Evolutionary conservation across 768 basidiomycete species (phyloP), one percentile per base, ranked within the genome.

Genomic region (Lactifluus rugatus): DNA sequence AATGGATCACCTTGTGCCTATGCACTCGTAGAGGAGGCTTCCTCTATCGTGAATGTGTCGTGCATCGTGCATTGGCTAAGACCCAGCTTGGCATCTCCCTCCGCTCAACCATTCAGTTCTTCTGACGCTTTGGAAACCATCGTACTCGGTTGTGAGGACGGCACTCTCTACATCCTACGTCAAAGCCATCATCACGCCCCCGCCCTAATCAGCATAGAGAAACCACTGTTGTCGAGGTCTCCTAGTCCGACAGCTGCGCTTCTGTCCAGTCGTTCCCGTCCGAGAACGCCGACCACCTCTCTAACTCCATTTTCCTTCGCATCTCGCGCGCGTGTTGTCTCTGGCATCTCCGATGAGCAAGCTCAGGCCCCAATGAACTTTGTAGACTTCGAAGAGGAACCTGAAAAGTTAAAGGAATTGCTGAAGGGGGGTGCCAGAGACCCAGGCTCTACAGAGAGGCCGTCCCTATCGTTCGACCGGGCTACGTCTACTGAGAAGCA

Each of bases 301-400:
- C 54, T 74, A 56, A 61, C 76, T 9, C 79, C 81, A 4, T 83
- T 85, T 66, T 73, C 73, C 37, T 70, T 83, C 11, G 70, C 78
- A n/a, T 71, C 77, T 26, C 79, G 82, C 51, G 78, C 85, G 17
- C 76, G 80, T 5, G 78, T 85, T 5, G 85, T 88, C 1, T 85
- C 88, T n/a, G 84, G 82, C 11, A 71, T 92, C 5, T 87, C 81
- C 8, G 73, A 74, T 9, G 85, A 88, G 59, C 79, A 79, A 58
- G 87, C 80, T 0, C 85, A 90, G 67, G 89, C 89, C 0, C 82
- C 87, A 0, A 88, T 80, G 71, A 88, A 82, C 63, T 84, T 80
- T 65, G 84, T 90, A 1, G 90, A 92, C 66, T 89, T 83, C 56
- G 89, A 91, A 2, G 86, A 89, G 45, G 89, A 92, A 66, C 76